Evolutionary conservation across 2,329 filamentous ascomycete species (phyloP), one percentile per base, ranked within the genome.

Genomic region (Ophiostoma angusticollis): DNA sequence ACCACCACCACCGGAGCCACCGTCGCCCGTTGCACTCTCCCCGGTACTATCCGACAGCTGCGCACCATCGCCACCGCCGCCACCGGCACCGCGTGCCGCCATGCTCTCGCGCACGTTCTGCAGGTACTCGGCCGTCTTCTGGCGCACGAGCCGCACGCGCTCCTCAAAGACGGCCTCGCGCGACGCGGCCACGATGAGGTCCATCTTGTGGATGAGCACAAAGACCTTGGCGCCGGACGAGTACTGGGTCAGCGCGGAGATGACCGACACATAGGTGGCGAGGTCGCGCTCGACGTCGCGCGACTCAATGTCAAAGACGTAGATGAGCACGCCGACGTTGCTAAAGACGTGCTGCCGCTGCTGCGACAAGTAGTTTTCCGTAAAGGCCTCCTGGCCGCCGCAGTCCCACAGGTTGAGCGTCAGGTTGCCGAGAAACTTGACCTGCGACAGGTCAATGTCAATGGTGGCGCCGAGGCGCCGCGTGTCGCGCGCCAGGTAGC

Each of bases 391-490:
- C 67, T 98, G 91, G 43, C 89, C 91, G 64, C 91, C 91, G 58
- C 91, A 98, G 62, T 98, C 91, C 91, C 91, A 98, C 14, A 98
- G 74, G 61, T 98, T 96, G 51, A 98, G 72, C 39, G 91, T 95
- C 38, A 98, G 69, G 59, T 96, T 96, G 38, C 91, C 91, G 64
- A 98, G 83, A 64, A 98, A 98, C 60, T 94, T 94, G 62, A 96
- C 91, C 63, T 95, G 91, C 46, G 86, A 95, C 54, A 96, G 83
- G 61, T 98, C 91, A 44, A 98, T 91, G 57, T 98, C 91, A 56
- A 98, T 96, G 11, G 91, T 98, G 1, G 91, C 91, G 49, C 91
- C 91, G 70, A 98, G 67, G 42, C 91, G 70, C 28, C 91, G 74
- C 6, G 94, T 94, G 59, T 98, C 91, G 56, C 93, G 86, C 41